Percentiles rank a stretch among this genome's conserved stretches.
phyloP scores from a whole-genome alignment of 2,329 filamentous ascomycete species.

The Sarocladiaceae sp. region DNA sequence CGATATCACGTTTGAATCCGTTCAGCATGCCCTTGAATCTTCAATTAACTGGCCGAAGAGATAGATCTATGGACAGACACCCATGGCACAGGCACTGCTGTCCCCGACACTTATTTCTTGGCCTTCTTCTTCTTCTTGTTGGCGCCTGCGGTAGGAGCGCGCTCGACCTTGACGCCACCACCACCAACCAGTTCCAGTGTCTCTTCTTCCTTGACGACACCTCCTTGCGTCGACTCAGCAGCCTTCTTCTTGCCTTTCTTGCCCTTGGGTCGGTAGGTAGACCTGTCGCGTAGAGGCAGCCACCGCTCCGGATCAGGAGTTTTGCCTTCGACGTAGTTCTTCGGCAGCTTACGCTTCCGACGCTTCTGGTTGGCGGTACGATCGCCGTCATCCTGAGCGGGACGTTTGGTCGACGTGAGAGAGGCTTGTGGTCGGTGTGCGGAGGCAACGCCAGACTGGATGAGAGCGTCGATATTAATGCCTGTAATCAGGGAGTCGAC shows the following conservation, averaged over 20 bases:
- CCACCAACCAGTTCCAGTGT: constrained; percentile 60
- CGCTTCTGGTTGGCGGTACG: constrained; percentile 49
- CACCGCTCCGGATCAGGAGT: constrained; percentile 86
- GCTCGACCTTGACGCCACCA: constrained; percentile 62
- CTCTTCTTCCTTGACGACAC: constrained; percentile 70
- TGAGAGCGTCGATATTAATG: constrained; percentile 58
- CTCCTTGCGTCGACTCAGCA: constrained; percentile 78
- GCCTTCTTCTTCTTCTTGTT: constrained; percentile 50
- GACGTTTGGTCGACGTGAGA: constrained; percentile 36
- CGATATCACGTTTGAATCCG: no score
- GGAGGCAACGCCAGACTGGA: constrained; percentile 58
- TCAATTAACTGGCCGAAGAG: not conserved
- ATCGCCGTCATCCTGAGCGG: constrained; percentile 24
- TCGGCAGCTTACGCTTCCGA: constrained; percentile 61
- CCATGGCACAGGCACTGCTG: no score
- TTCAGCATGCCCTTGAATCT: not conserved
- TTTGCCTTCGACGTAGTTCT: constrained; percentile 72
- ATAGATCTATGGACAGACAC: not conserved
- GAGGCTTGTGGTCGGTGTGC: constrained; percentile 23
- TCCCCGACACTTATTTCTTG: constrained; percentile 39
- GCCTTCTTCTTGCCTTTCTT: constrained; percentile 87
- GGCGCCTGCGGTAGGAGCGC: constrained; percentile 35
- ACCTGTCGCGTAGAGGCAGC: constrained; percentile 86
- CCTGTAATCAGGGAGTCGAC: constrained; percentile 57
- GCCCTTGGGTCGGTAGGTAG: constrained; percentile 83